Base-by-base conservation (phyloP, 352 stramenopile genomes). In the Globisporangium carolinianum region DNA sequence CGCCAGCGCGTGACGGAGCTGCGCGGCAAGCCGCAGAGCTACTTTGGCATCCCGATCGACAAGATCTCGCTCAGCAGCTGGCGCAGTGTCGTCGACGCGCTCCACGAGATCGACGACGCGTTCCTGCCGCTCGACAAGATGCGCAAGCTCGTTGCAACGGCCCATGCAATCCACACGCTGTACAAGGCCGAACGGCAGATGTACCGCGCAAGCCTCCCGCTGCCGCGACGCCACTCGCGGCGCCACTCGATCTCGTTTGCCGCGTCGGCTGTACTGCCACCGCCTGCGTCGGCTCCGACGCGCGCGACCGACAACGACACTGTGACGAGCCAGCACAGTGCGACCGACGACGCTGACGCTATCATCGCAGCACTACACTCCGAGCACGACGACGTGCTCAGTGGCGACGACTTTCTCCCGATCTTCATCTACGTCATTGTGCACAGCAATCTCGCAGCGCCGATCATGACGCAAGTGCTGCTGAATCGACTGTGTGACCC, bases 381-480 rank as follows among this genome's bases (percentile, higher is more conserved):
- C 5, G 64, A 66, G 53, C 39, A 87, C 37, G 78, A 89, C 24
- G 79, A 91, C 54, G 78, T 90, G 53, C 69, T 94, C 43, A 92
- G 81, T 51, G 84, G 82, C 41, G 84, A 92, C 69, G 83, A 92
- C 65, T 91, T 94, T 59, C 61, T 94, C 65, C 82, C 82, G 48
- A 92, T 94, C 67, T 91, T 94, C 74, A 88, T 94, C 71, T 92
- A 92, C 71, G 82, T 94, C 62, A 87, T 94, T 63, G 82, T 94
- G 41, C 82, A 92, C 65, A 87, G 76, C 60, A 72, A 90, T 18
- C 65, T 94, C 39, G 68, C 76, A 46, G 64, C 82, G 36, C 84
- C 84, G 2, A 89, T 94, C 62, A 75, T 91, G 58, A 90, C 83
- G 15, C 79, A 92, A 62, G 78, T 90, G 52, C 71, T 92, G 59